A percentile compares a stretch with the other conserved stretches of the same genome.
Evolutionary conservation across 73 alveolate genomes (phyloP).

Genomic region (Paraurostyla sp.): DNA sequence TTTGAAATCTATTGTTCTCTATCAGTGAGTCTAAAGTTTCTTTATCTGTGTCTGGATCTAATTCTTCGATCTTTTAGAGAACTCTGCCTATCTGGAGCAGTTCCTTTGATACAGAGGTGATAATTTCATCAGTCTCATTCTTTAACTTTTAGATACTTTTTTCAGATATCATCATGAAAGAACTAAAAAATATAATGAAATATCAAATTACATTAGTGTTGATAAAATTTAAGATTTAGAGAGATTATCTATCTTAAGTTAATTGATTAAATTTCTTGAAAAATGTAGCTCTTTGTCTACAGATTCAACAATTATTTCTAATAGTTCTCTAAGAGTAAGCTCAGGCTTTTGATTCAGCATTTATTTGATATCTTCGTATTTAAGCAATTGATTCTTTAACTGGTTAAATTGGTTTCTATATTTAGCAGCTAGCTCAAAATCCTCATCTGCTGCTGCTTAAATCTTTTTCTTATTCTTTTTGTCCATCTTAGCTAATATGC

Average conservation of each 20-base stretch:
- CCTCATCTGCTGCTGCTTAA: slow-evolving; percentile 54
- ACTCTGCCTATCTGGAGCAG: not conserved
- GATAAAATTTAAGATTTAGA: not conserved
- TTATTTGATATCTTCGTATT: not conserved
- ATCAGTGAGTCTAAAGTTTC: not conserved
- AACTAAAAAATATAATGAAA: not conserved
- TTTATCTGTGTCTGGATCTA: not conserved
- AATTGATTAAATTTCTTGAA: not conserved
- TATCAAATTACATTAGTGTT: not conserved
- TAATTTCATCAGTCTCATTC: slow-evolving; percentile 4
- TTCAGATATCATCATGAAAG: not conserved
- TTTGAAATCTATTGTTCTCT: not conserved
- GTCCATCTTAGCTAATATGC: not conserved
- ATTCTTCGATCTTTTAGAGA: not conserved
- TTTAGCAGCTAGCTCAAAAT: slow-evolving; percentile 31
- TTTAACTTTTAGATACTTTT: not conserved
- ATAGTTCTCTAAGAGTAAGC: not conserved
- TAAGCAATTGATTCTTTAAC: not conserved
- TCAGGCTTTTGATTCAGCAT: not conserved
- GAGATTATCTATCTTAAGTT: not conserved
- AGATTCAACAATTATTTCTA: not conserved
- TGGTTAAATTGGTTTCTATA: not conserved
- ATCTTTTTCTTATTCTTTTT: slow-evolving; percentile 22
- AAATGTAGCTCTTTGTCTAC: slow-evolving; percentile 14
- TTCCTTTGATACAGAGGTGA: not conserved